Base-by-base conservation (phyloP, 192 early-diverging fungal genomes). In the Backusella macrospora region DNA sequence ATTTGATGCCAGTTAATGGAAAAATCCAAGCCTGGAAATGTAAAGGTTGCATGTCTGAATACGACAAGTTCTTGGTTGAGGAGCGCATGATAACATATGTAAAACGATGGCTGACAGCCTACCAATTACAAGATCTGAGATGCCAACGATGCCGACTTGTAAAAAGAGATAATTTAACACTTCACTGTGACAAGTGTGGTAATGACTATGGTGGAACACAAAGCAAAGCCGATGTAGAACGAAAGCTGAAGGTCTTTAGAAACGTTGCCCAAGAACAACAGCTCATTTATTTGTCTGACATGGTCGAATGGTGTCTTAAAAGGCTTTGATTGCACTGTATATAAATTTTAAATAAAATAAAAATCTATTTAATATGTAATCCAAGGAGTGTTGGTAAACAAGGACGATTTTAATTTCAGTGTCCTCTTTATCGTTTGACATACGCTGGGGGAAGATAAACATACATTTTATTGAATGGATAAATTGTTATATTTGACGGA, bases 111-210 rank as follows among this genome's bases (percentile, higher is more conserved):
- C 29, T 95, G 29, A 77, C 87, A 70, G 86, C 88, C 5, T 98
- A 92, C 85, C 96, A 99, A 81, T 83, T 92, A 65, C 97, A 99
- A 80, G 96, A 97, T 65, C 67, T 96, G 52, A 83, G 85, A 26
- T 99, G 97, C 78, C 71, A 78, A 15, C 92, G 92, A 64, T 99
- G 97, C 66, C 84, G 88, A 12, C 74, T 88, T 75, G 89, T 97
- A 65, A 95, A 94, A 68, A 87, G 86, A 12, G 92, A 96, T 59
- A 92, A 96, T 52, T 72, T 98, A 73, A 78, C 86, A 14, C 68
- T 84, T 6, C 85, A 91, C 71, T 98, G 96, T 75, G 79, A 89
- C 6, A 62, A 71, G 7, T 98, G 96, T 72, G 88, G 90, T 0
- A 92, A 92, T 29, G 76, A 83, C 43, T 92, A 91, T 71, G 75